phyloP scores from a whole-genome alignment of 495 filamentous ascomycete genomes.

The Aspergillus panamensis region DNA sequence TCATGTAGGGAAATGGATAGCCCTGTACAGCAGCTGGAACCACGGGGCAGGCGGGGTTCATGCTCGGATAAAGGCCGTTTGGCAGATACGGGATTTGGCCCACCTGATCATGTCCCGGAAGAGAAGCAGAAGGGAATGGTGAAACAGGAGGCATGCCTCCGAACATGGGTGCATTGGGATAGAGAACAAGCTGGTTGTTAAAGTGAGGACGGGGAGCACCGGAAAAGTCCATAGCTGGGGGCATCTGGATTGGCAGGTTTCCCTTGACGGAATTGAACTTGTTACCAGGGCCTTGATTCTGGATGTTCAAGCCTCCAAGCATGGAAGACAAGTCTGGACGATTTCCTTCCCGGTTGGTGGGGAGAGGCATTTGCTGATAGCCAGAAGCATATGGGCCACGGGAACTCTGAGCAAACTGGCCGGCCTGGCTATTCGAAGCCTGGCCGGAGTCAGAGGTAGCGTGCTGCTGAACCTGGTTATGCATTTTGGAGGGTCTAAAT shows the following conservation, averaged over 20 bases:
- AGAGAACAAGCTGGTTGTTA: slow-evolving; percentile 30
- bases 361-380: slow-evolving; percentile 14
- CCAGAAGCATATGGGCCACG: slow-evolving; percentile 1
- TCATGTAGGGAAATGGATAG: slow-evolving; percentile 32
- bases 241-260: slow-evolving; percentile 24
- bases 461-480: slow-evolving; percentile 18
- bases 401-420: slow-evolving; percentile 23
- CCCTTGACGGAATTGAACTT: slow-evolving; percentile 27
- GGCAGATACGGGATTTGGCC: slow-evolving; percentile 32
- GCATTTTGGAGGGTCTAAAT: slow-evolving; percentile 31
- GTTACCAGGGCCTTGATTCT: slow-evolving; percentile 26
- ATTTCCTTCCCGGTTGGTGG: slow-evolving; percentile 3
- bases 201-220: slow-evolving; percentile 26
- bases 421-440: slow-evolving; percentile 19
- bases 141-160: slow-evolving; percentile 27
- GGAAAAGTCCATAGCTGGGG: slow-evolving; percentile 31
- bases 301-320: slow-evolving; percentile 25
- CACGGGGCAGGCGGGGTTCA: slow-evolving; percentile 8
- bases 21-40: slow-evolving; percentile 21
- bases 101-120: slow-evolving; percentile 30
- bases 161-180: slow-evolving; percentile 30
- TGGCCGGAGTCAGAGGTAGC: slow-evolving; percentile 37
- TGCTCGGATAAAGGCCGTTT: slow-evolving; percentile 21
- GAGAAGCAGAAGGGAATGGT: slow-evolving; percentile 21
- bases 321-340: slow-evolving; percentile 20